Conservation (phyloP, 306 rosid genomes). For the Cucurbita pepo region DNA sequence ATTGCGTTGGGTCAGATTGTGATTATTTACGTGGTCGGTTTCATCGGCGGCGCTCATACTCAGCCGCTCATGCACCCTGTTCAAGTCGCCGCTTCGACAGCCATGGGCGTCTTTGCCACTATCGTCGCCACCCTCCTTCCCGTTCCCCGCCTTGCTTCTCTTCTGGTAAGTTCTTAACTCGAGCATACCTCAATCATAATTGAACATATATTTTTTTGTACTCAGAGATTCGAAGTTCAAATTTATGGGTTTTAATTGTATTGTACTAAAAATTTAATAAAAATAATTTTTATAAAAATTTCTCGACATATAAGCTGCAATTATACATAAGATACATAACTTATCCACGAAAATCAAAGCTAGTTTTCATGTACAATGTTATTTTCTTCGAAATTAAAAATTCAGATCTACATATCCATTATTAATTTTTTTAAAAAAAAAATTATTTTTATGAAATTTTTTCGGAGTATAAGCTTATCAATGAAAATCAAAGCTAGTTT, state of each 20-base stretch:
- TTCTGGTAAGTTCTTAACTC: constrained; percentile 14
- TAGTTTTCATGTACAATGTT: background rate
- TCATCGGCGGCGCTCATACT: constrained; percentile 14
- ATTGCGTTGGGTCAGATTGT: constrained; percentile 58
- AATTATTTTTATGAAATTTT: too few relatives aligned
- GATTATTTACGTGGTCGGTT: constrained; percentile 38
- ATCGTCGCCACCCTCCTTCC: constrained; percentile 52
- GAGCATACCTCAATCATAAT: too few relatives aligned
- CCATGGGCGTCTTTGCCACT: constrained; percentile 40
- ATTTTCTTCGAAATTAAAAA: too few relatives aligned
- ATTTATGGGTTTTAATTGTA: too few relatives aligned
- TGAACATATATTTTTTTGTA: background rate
- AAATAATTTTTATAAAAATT: too few relatives aligned
- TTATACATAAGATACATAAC: background rate
- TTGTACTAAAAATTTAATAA: too few relatives aligned
- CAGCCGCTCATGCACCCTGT: constrained; percentile 47
- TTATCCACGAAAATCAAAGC: background rate
- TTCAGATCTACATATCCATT: too few relatives aligned
- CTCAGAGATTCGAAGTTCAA: too few relatives aligned
- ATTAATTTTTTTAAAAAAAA: too few relatives aligned
- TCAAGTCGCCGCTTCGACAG: constrained; percentile 41
- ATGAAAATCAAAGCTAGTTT: too few relatives aligned
- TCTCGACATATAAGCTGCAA: too few relatives aligned
- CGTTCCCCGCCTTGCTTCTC: constrained; percentile 43
- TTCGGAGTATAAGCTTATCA: too few relatives aligned